phyloP scores from a whole-genome alignment of 148 eudicot species.

The Drosera capensis region DNA sequence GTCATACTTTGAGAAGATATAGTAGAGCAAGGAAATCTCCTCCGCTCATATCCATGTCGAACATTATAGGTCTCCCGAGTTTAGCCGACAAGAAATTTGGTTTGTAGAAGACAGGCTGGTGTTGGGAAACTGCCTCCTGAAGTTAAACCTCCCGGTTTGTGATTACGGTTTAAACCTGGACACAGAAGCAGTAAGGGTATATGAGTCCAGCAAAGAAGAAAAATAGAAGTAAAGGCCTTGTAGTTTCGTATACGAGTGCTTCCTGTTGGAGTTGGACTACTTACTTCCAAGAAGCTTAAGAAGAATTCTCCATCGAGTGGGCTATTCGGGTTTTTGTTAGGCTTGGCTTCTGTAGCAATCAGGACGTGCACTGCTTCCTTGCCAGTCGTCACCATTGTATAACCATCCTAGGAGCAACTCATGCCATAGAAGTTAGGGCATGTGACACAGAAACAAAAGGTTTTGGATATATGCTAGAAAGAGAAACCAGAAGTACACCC shows the following conservation, averaged over 20 bases:
- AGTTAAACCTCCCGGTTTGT: constrained; percentile 65
- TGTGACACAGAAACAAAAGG: neutral
- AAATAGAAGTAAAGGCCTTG: no score
- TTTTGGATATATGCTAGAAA: neutral
- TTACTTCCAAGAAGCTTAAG: constrained; percentile 51
- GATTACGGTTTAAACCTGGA: constrained; percentile 52
- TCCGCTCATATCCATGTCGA: constrained; percentile 93
- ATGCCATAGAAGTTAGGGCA: neutral
- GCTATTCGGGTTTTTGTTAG: constrained; percentile 30
- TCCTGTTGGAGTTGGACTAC: no score
- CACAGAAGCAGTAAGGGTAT: neutral
- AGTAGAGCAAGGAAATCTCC: constrained; percentile 77
- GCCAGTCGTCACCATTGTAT: constrained; percentile 44
- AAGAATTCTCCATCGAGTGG: constrained; percentile 37
- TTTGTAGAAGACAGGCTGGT: constrained; percentile 28
- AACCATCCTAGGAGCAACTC: constrained; percentile 59
- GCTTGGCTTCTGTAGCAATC: constrained; percentile 65
- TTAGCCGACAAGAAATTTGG: constrained; percentile 33
- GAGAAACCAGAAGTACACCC: constrained; percentile 17
- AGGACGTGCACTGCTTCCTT: constrained; percentile 42
- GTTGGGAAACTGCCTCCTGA: constrained; percentile 56
- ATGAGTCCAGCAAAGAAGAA: no score
- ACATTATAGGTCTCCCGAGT: constrained; percentile 48
- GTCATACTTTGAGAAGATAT: no score
- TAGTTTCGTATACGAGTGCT: no score